phyloP scores from a whole-genome alignment of 306 rosid genomes.

The Sophora flavescens region DNA sequence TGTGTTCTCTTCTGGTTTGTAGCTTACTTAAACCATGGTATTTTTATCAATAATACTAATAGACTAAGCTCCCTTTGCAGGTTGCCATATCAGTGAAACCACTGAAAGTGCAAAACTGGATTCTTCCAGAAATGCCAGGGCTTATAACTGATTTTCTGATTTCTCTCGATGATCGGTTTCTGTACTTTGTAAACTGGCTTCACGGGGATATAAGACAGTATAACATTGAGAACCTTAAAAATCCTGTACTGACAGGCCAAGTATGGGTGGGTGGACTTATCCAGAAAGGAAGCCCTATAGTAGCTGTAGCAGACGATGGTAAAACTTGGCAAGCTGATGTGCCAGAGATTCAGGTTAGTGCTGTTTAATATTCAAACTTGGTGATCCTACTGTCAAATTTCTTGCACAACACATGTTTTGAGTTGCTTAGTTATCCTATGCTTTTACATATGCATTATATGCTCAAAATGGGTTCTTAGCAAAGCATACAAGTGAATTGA shows the following conservation, averaged over 20 bases:
- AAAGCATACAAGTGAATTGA: neutral
- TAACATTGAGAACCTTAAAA: slow-evolving; percentile 76
- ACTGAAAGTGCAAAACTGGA: slow-evolving; percentile 91
- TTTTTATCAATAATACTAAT: neutral
- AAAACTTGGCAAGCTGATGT: slow-evolving; percentile 75
- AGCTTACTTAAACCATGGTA: neutral
- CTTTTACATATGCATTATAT: too few relatives aligned
- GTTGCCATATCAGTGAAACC: slow-evolving; percentile 74
- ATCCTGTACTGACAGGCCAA: slow-evolving; percentile 81
- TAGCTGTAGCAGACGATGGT: slow-evolving; percentile 75
- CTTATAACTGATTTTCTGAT: slow-evolving; percentile 88
- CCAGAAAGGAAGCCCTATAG: slow-evolving; percentile 77
- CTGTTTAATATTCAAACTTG: neutral
- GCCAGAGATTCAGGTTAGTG: slow-evolving; percentile 83
- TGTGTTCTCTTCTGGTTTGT: slow-evolving; percentile 5
- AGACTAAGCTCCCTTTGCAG: slow-evolving; percentile 55
- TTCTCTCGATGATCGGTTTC: slow-evolving; percentile 89
- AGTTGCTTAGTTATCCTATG: slow-evolving; percentile 3
- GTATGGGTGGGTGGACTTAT: slow-evolving; percentile 88
- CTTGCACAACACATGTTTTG: neutral
- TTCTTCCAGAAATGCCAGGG: slow-evolving; percentile 97
- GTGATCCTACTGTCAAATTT: neutral
- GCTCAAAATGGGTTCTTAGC: too few relatives aligned
- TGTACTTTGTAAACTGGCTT: slow-evolving; percentile 94
- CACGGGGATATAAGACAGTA: slow-evolving; percentile 96